phyloP scores from a whole-genome alignment of 2,329 filamentous ascomycete genomes.

The Cercospora janseana region DNA sequence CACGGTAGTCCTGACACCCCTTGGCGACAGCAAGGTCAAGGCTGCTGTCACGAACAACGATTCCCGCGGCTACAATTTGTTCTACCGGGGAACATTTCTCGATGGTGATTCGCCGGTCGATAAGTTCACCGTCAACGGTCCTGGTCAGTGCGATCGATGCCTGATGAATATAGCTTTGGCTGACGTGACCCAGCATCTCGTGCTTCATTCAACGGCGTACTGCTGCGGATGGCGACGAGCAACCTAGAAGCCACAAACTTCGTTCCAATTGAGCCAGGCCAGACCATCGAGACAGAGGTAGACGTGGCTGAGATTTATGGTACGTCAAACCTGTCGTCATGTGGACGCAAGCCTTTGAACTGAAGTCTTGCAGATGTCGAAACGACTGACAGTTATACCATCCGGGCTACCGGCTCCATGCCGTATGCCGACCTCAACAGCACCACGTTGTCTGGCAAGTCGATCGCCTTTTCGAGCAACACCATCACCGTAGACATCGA shows the following conservation, averaged over 20 bases:
- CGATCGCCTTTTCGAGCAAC: slow-evolving; percentile 60
- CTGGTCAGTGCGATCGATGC: too few relatives aligned
- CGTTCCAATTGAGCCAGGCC: slow-evolving; percentile 46
- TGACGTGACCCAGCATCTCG: slow-evolving; percentile 17
- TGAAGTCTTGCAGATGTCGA: slow-evolving; percentile 41
- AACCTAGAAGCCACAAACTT: slow-evolving; percentile 52
- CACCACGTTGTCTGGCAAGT: slow-evolving; percentile 53
- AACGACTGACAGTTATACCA: slow-evolving; percentile 54
- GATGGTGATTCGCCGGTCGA: slow-evolving; percentile 30
- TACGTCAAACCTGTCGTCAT: not conserved
- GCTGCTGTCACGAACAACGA: slow-evolving; percentile 30
- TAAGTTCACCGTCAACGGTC: slow-evolving; percentile 28
- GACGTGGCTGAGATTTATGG: slow-evolving; percentile 56
- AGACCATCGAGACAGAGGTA: slow-evolving; percentile 55
- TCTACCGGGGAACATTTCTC: slow-evolving; percentile 31
- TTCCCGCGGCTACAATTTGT: slow-evolving; percentile 28
- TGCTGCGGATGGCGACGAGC: slow-evolving; percentile 49
- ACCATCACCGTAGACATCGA: slow-evolving; percentile 57
- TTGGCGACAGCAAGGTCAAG: slow-evolving; percentile 30
- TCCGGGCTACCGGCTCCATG: slow-evolving; percentile 57
- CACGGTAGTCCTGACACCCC: slow-evolving; percentile 25
- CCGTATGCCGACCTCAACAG: slow-evolving; percentile 54
- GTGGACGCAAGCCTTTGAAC: not conserved
- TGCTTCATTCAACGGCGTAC: slow-evolving; percentile 52
- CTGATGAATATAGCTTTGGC: too few relatives aligned